Evolutionary conservation across 345 rosid genomes (phyloP).

Genomic region (Rhodomyrtus tomentosa): DNA sequence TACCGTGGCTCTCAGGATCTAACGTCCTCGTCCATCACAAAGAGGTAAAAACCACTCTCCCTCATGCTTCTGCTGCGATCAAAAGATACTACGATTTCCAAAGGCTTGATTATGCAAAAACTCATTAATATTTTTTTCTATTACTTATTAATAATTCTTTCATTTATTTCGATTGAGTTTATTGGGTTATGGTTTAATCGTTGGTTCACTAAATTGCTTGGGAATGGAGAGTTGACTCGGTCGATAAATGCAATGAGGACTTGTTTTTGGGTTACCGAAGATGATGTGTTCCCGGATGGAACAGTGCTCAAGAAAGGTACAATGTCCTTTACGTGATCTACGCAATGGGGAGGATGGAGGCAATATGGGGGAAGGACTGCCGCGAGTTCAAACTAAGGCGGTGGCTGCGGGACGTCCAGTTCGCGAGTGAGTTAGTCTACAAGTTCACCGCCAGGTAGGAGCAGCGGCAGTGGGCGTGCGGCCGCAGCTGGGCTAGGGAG

Average conservation of each 20-base stretch:
- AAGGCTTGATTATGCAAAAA: no score
- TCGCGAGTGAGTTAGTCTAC: slow-evolving; percentile 82
- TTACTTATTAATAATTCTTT: neutral
- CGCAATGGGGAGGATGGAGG: slow-evolving; percentile 93
- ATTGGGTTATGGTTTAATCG: neutral
- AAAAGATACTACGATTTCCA: no score
- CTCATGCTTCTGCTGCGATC: no score
- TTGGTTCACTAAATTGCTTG: slow-evolving; percentile 15
- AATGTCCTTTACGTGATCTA: slow-evolving; percentile 81
- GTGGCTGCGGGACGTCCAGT: slow-evolving; percentile 75
- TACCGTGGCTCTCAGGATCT: no score
- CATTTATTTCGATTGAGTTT: neutral
- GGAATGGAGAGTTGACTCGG: neutral
- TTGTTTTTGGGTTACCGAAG: slow-evolving; percentile 45
- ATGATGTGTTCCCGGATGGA: slow-evolving; percentile 84
- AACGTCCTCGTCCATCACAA: no score
- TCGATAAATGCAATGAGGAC: neutral
- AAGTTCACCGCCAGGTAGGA: no score
- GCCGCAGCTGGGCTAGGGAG: no score
- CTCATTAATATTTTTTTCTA: neutral
- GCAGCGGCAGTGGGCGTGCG: no score
- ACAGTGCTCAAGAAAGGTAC: slow-evolving; percentile 74
- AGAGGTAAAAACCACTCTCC: no score
- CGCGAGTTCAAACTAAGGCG: slow-evolving; percentile 74
- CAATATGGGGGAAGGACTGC: slow-evolving; percentile 87